Percentiles rank a stretch among this genome's conserved stretches.
Evolutionary conservation across 192 early-diverging fungal genomes (phyloP).

Genomic region (Umbelopsis sp.): DNA sequence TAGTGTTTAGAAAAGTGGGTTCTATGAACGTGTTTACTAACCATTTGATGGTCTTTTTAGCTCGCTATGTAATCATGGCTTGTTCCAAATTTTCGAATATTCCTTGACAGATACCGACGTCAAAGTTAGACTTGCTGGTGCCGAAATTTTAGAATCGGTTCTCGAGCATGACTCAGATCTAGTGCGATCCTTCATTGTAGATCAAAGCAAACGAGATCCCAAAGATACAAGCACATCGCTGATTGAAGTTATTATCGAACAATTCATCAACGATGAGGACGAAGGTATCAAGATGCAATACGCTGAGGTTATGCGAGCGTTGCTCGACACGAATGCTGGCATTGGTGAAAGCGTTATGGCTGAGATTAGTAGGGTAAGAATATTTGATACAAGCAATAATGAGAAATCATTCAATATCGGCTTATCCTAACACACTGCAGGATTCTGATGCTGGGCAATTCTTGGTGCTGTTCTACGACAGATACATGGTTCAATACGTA

Average conservation of each 20-base stretch:
- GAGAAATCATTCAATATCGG: neutral
- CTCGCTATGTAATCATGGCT: conserved; percentile 72
- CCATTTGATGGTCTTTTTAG: conserved; percentile 33
- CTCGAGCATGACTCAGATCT: conserved; percentile 81
- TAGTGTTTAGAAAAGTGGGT: conserved; percentile 6
- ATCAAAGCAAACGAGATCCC: conserved; percentile 54
- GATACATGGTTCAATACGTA: conserved; percentile 61
- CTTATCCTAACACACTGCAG: neutral
- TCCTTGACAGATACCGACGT: conserved; percentile 61
- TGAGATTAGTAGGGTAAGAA: conserved; percentile 32
- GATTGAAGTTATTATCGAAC: conserved; percentile 66
- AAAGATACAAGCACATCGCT: conserved; percentile 44
- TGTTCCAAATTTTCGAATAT: conserved; percentile 78
- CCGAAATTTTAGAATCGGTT: conserved; percentile 71
- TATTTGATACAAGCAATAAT: too few relatives aligned
- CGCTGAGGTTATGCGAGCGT: conserved; percentile 70
- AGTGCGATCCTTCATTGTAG: conserved; percentile 70
- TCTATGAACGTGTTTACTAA: neutral
- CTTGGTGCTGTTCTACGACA: conserved; percentile 77
- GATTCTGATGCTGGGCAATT: conserved; percentile 77
- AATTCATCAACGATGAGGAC: conserved; percentile 64
- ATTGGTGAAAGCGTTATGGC: conserved; percentile 36
- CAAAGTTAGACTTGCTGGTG: conserved; percentile 61
- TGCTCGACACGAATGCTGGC: conserved; percentile 69
- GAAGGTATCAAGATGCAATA: conserved; percentile 69